These are phyloP conservation scores for Colletotrichum sp. DNA, from an alignment of 2,329 filamentous ascomycete species.

Conservation along the genomic window DNA sequence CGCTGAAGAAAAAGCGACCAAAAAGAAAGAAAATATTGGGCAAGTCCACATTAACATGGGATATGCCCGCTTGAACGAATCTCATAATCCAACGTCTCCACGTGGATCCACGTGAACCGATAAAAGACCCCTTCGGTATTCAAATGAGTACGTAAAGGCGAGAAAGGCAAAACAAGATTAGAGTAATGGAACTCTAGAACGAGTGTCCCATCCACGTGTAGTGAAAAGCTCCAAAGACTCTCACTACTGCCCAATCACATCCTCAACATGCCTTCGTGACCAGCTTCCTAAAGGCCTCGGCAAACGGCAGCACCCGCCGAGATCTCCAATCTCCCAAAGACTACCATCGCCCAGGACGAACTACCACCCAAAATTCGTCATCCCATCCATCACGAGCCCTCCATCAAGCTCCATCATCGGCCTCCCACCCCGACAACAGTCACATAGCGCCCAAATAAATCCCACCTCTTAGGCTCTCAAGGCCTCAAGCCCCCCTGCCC, in stretches of 20 bases:
- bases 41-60: background rate
- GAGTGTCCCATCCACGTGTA: background rate
- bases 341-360: background rate
- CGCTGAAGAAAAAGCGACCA: background rate
- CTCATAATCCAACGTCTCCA: background rate
- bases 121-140: background rate
- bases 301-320: background rate
- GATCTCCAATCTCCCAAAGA: background rate
- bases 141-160: background rate
- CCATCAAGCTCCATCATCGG: background rate
- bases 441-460: background rate
- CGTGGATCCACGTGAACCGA: constrained; percentile 2
- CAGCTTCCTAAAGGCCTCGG: background rate
- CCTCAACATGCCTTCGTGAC: background rate
- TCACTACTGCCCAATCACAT: background rate
- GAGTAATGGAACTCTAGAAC: background rate
- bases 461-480: background rate
- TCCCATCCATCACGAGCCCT: background rate
- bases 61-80: background rate
- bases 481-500: background rate
- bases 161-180: background rate
- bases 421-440: background rate
- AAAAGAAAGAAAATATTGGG: background rate
- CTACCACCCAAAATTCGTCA: background rate
- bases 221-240: background rate